Base-by-base conservation (phyloP, 140 eudicot species). In the Oenanthe javanica region DNA sequence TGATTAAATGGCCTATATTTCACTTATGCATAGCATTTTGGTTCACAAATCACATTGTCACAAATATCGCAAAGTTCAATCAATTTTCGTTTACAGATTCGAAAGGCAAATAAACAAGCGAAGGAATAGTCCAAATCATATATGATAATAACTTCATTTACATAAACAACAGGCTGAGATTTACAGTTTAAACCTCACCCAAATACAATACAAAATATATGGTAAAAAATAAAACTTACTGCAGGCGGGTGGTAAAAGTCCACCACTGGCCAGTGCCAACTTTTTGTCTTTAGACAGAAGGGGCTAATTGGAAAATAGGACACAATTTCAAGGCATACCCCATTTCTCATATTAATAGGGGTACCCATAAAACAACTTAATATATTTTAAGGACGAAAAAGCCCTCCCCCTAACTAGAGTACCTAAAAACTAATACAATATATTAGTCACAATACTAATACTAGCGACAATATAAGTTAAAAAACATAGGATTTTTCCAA, bases 201-300 rank as follows among this genome's bases (percentile, higher is more conserved):
- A 23, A 25, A 73, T 45, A 73, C 54, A 76, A 8, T 50, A 59
- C 46, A 79, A 79, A 69, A 66, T n/a, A 13, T 5, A 23, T 61
- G 38, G 70, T 61, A 76, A 80, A 67, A 77, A 83, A 31, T 79
- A 50, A 76, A 59, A 66, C 78, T n/a, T 13, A 76, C 87, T 54
- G 42, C 69, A 43, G 74, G 87, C 87, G 87, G 87, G 87, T 84
- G 84, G 81, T 80, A 66, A 80, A 47, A 67, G 71, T 70, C 82
- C 84, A 80, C 87, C 81, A 67, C 86, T 78, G 40, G 40, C 40
- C 40, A 36, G 40, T 36, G 86, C 86, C 86, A 77, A 31, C 54
- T 77, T 31, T 63, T 75, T 57, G 50, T 9, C 80, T 57, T 51
- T 54, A 18, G 31, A 25, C 83, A 82, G 77, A n/a, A 54, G 81